phyloP scores from a whole-genome alignment of 371 early-diverging fungal species.

The Mortierella sp. region DNA sequence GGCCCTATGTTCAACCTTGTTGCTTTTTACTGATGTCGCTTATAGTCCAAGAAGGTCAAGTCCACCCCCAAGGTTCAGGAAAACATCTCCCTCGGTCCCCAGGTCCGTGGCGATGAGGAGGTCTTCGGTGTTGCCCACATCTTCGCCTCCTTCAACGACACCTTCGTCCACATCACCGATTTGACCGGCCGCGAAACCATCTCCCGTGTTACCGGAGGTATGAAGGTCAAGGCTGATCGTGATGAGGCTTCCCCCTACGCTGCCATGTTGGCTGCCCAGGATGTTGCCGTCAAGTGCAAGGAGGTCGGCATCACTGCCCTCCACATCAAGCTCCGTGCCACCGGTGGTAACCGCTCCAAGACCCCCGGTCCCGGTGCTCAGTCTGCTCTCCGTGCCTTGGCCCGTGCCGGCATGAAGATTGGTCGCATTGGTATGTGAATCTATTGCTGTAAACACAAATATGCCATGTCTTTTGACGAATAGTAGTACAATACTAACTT shows the following conservation, averaged over 20 bases:
- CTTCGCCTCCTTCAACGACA: slow-evolving; percentile 99
- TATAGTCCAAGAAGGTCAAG: slow-evolving; percentile 85
- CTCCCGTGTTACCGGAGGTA: slow-evolving; percentile 99
- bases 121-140: slow-evolving; percentile 99
- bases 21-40: no score
- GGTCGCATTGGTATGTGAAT: slow-evolving; percentile 44
- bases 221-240: slow-evolving; percentile 99
- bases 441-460: no score
- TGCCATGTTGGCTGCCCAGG: slow-evolving; percentile 99
- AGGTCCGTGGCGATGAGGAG: slow-evolving; percentile 97
- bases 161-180: slow-evolving; percentile 99
- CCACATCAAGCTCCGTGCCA: slow-evolving; percentile 99
- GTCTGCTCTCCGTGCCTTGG: slow-evolving; percentile 99
- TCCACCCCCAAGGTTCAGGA: slow-evolving; percentile 82
- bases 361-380: slow-evolving; percentile 99
- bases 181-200: slow-evolving; percentile 99
- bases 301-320: slow-evolving; percentile 99
- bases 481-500: not conserved
- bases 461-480: no score
- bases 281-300: slow-evolving; percentile 99
- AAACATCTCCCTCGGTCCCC: slow-evolving; percentile 96
- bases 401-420: slow-evolving; percentile 91
- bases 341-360: slow-evolving; percentile 99
- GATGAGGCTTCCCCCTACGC: slow-evolving; percentile 99
- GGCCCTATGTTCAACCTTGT: no score